Evolutionary conservation across 2,329 filamentous ascomycete species (phyloP).

Genomic region (Pseudogymnoascus sp.): DNA sequence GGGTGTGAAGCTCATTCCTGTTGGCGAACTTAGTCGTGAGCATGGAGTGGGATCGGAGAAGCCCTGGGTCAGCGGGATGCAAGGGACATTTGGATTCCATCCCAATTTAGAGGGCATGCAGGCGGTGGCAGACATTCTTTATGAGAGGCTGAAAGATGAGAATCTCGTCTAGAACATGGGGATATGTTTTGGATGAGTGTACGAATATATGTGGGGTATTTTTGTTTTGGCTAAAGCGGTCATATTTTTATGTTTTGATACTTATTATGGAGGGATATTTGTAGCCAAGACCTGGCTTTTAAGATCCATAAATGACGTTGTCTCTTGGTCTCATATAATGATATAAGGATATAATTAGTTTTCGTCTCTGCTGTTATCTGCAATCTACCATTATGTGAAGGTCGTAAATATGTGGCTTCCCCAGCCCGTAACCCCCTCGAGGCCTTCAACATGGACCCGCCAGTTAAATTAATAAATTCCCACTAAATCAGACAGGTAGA

Average conservation of each 20-base stretch:
- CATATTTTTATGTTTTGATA: background rate
- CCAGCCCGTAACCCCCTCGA: too few species aligned
- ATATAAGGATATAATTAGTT: too few species aligned
- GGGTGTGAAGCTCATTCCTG: background rate
- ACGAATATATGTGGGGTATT: too few species aligned
- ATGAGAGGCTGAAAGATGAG: background rate
- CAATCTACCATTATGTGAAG: too few species aligned
- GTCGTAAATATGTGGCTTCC: too few species aligned
- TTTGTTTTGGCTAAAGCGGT: background rate
- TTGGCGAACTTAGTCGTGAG: background rate
- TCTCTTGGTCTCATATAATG: too few species aligned
- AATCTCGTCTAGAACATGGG: background rate
- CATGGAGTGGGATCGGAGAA: background rate
- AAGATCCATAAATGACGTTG: too few species aligned
- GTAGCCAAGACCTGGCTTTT: too few species aligned
- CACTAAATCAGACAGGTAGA: constrained; percentile 35
- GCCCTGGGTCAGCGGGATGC: background rate
- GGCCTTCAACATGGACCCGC: constrained; percentile 32
- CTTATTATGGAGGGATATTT: too few species aligned
- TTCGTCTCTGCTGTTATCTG: too few species aligned
- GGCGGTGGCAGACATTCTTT: background rate
- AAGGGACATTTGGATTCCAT: background rate
- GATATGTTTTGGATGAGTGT: background rate
- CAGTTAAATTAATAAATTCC: constrained; percentile 43
- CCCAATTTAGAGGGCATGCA: background rate